phyloP scores from a whole-genome alignment of 441 rosid genomes.

The Arabidopsis lyrata region DNA sequence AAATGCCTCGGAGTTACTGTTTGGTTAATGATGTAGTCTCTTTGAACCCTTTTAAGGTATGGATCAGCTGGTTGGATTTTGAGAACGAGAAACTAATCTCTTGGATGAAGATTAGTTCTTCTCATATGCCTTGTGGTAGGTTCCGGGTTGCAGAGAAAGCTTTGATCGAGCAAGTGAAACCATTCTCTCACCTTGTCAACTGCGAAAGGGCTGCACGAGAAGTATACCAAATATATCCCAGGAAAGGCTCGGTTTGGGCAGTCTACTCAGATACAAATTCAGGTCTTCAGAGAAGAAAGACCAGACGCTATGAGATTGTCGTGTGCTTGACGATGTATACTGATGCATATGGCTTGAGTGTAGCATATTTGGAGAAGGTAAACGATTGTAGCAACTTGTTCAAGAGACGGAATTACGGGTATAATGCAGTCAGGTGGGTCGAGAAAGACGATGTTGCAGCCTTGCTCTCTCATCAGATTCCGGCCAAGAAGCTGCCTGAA shows the following conservation, averaged over 20 bases:
- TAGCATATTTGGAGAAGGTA: slow-evolving; percentile 86
- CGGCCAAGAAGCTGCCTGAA: slow-evolving; percentile 69
- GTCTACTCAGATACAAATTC: slow-evolving; percentile 53
- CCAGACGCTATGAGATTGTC: slow-evolving; percentile 57
- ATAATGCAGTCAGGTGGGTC: slow-evolving; percentile 70
- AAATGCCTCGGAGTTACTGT: slow-evolving; percentile 81
- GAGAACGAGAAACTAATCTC: slow-evolving; percentile 54
- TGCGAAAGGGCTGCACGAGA: slow-evolving; percentile 86
- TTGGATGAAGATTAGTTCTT: slow-evolving; percentile 56
- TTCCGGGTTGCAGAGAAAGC: slow-evolving; percentile 60
- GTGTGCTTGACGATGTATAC: slow-evolving; percentile 72
- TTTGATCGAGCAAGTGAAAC: slow-evolving; percentile 52
- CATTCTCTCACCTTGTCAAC: slow-evolving; percentile 73
- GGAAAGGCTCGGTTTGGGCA: slow-evolving; percentile 92
- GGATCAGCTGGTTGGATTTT: slow-evolving; percentile 72
- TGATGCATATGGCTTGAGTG: slow-evolving; percentile 78
- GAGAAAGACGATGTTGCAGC: slow-evolving; percentile 57
- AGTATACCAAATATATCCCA: slow-evolving; percentile 79
- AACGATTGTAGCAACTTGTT: slow-evolving; percentile 69
- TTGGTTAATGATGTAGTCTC: slow-evolving; percentile 79
- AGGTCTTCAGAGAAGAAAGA: slow-evolving; percentile 50
- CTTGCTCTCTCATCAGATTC: slow-evolving; percentile 87
- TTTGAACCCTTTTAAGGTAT: slow-evolving; percentile 75
- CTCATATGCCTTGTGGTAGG: slow-evolving; percentile 68
- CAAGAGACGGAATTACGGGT: slow-evolving; percentile 74